Conservation (phyloP, 2,329 filamentous ascomycete species). For the Fusarium pseudoanthophilum region DNA sequence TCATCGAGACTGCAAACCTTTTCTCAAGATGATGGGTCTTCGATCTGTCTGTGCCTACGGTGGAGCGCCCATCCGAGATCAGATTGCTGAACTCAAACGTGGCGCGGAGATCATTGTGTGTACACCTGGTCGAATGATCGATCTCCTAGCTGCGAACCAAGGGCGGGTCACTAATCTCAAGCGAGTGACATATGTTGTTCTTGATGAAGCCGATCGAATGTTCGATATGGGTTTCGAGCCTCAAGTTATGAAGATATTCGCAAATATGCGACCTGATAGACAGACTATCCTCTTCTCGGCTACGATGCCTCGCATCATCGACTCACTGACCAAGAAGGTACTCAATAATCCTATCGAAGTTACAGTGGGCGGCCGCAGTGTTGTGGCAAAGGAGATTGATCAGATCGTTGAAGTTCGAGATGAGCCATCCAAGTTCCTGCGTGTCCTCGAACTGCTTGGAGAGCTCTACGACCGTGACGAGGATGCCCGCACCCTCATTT, state of each 20-base stretch:
- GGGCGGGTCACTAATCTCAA: slow-evolving; percentile 93
- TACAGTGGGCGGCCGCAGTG: slow-evolving; percentile 87
- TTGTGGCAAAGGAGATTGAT: slow-evolving; percentile 90
- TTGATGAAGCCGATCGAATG: slow-evolving; percentile 98
- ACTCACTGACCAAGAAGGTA: slow-evolving; percentile 88
- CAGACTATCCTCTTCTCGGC: slow-evolving; percentile 97
- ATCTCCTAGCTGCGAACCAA: slow-evolving; percentile 90
- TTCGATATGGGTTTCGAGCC: slow-evolving; percentile 99
- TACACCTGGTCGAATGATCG: slow-evolving; percentile 94
- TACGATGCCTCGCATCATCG: slow-evolving; percentile 94
- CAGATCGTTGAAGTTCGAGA: slow-evolving; percentile 90
- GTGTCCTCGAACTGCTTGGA: slow-evolving; percentile 86
- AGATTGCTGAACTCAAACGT: slow-evolving; percentile 95
- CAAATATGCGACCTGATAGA: slow-evolving; percentile 88
- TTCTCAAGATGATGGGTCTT: slow-evolving; percentile 85
- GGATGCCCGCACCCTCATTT: slow-evolving; percentile 88
- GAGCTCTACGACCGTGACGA: slow-evolving; percentile 88
- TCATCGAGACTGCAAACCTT: slow-evolving; percentile 93
- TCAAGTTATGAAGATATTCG: slow-evolving; percentile 96
- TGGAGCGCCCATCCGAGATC: slow-evolving; percentile 94
- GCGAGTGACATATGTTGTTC: slow-evolving; percentile 90
- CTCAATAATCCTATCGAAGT: slow-evolving; percentile 89
- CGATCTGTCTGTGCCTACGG: slow-evolving; percentile 94
- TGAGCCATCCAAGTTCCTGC: slow-evolving; percentile 84
- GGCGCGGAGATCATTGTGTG: slow-evolving; percentile 96